phyloP scores from a whole-genome alignment of 164 flowering plant genomes.

The Stephania cephalantha region DNA sequence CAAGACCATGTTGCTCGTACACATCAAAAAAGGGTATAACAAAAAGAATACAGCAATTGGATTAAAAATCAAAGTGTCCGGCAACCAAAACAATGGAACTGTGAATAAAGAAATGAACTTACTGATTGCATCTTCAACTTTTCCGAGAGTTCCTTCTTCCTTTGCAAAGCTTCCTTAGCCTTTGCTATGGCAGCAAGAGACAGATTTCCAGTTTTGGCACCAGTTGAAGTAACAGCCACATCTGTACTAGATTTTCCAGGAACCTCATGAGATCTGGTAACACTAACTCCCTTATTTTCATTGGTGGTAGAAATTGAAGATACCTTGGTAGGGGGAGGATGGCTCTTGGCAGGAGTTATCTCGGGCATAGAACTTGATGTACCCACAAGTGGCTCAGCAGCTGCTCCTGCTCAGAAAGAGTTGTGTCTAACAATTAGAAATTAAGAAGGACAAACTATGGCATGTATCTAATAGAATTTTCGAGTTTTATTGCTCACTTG shows the following conservation, averaged over 20 bases:
- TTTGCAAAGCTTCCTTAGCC: slow-evolving; percentile 87
- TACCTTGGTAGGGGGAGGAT: slow-evolving; percentile 72
- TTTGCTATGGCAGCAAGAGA: slow-evolving; percentile 91
- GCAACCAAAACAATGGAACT: background rate
- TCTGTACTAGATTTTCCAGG: slow-evolving; percentile 99
- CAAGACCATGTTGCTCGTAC: slow-evolving; percentile 8
- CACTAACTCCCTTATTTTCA: slow-evolving; percentile 99
- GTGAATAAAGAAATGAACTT: slow-evolving; percentile 19
- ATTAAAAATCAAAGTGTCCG: background rate
- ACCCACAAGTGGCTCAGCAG: slow-evolving; percentile 31
- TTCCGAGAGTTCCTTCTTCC: slow-evolving; percentile 76
- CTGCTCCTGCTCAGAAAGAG: slow-evolving; percentile 36
- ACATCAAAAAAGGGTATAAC: background rate
- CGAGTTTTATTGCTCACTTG: too few relatives aligned
- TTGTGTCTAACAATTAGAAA: slow-evolving; percentile 9
- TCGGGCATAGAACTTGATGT: slow-evolving; percentile 37
- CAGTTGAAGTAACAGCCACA: slow-evolving; percentile 68
- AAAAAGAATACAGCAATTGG: background rate
- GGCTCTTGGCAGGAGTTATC: slow-evolving; percentile 26
- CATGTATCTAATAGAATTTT: too few relatives aligned
- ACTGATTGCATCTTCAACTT: slow-evolving; percentile 77
- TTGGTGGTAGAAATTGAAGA: slow-evolving; percentile 92
- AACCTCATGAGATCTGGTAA: slow-evolving; percentile 99
- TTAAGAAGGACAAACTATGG: background rate
- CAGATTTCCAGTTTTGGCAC: slow-evolving; percentile 71